Evolutionary conservation across 106 monocot species (phyloP).

Genomic region (Dioscorea dumetorum): DNA sequence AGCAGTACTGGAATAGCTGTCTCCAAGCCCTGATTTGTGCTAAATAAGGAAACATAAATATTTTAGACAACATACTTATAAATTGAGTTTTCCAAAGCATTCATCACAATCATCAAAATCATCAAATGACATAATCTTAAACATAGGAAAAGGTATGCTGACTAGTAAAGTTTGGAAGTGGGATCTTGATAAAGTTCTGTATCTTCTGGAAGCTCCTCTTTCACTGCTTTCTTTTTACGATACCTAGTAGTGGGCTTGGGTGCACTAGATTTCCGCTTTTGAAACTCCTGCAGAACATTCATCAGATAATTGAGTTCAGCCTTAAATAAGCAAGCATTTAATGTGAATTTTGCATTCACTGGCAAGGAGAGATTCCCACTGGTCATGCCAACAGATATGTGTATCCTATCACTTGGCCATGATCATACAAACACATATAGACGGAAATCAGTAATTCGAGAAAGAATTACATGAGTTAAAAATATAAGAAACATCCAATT

Average conservation of each 20-base stretch:
- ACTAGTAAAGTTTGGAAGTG: constrained; percentile 68
- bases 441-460: no score
- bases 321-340: no score
- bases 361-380: no score
- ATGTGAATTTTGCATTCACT: no score
- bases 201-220: constrained; percentile 75
- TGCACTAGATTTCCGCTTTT: constrained; percentile 45
- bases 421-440: no score
- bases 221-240: constrained; percentile 83
- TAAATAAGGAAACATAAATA: constrained; percentile 23
- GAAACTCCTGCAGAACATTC: constrained; percentile 44
- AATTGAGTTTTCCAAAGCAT: not conserved
- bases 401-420: no score
- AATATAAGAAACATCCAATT: no score
- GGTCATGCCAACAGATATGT: no score
- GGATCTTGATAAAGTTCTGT: constrained; percentile 60
- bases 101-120: not conserved
- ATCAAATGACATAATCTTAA: constrained; percentile 2
- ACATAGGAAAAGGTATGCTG: constrained; percentile 18
- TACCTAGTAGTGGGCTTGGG: constrained; percentile 75
- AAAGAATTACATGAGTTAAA: no score
- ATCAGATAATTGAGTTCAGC: not conserved
- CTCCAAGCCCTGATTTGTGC: constrained; percentile 74
- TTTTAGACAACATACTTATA: constrained; percentile 5
- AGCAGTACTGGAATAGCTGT: constrained; percentile 76